Conservation (phyloP, 2,329 filamentous ascomycete species). For the Cladosporium austrohemisphaericum region DNA sequence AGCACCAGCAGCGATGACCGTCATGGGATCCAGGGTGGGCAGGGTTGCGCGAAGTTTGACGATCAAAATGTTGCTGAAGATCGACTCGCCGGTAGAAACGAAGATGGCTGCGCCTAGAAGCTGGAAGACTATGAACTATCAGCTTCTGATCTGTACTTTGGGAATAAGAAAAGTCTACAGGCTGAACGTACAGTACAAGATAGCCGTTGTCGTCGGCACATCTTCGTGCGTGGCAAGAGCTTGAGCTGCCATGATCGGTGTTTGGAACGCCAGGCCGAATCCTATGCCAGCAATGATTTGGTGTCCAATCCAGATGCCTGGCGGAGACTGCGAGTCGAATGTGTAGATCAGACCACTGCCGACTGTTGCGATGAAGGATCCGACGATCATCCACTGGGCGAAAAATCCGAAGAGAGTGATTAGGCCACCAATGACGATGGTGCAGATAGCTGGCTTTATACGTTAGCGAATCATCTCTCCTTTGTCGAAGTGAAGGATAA, state of each 20-base stretch:
- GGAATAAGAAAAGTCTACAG: no score
- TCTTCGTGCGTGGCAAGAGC: slow-evolving; percentile 35
- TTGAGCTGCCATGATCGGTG: slow-evolving; percentile 41
- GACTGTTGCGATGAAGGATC: slow-evolving; percentile 32
- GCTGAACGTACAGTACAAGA: slow-evolving; percentile 33
- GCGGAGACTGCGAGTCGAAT: slow-evolving; percentile 35
- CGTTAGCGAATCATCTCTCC: neutral
- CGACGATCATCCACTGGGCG: slow-evolving; percentile 43
- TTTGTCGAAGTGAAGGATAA: neutral
- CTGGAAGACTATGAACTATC: slow-evolving; percentile 36
- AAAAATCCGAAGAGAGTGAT: slow-evolving; percentile 44
- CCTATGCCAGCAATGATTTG: slow-evolving; percentile 45
- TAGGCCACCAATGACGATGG: slow-evolving; percentile 31
- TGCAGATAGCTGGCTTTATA: slow-evolving; percentile 23
- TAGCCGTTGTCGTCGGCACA: slow-evolving; percentile 38
- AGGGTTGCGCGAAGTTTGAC: slow-evolving; percentile 23
- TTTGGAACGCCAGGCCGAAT: slow-evolving; percentile 41
- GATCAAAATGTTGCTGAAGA: slow-evolving; percentile 34
- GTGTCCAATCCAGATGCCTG: slow-evolving; percentile 46
- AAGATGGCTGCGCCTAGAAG: slow-evolving; percentile 42
- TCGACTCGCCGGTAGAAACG: slow-evolving; percentile 39
- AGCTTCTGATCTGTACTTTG: neutral
- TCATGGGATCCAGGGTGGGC: slow-evolving; percentile 25
- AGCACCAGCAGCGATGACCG: slow-evolving; percentile 31
- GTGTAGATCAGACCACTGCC: slow-evolving; percentile 44